Conservation (phyloP, 2,329 filamentous ascomycete species). For the Macrophomina phaseolina region DNA sequence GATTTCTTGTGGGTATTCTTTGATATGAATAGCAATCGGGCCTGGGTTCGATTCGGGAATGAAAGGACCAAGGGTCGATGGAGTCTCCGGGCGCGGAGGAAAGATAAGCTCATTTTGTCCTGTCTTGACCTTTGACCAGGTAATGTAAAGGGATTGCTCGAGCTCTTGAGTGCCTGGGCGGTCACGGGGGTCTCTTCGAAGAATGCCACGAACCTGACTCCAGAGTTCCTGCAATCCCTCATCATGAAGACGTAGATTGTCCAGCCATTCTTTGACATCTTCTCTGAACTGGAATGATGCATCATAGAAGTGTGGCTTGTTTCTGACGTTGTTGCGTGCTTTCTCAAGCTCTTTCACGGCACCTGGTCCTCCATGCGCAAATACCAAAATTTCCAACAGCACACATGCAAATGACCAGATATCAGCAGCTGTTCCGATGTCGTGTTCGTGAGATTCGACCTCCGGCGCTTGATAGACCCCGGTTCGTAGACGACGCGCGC, state of each 20-base stretch:
- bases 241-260: not conserved
- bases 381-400: not conserved
- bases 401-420: slow-evolving; percentile 10
- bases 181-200: not conserved
- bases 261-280: not conserved
- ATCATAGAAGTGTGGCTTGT: slow-evolving; percentile 1
- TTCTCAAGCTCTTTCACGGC: not conserved
- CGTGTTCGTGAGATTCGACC: not conserved
- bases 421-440: not conserved
- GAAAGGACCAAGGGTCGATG: not conserved
- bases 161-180: slow-evolving; percentile 6
- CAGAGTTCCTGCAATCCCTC: slow-evolving; percentile 4
- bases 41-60: not conserved
- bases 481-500: slow-evolving; percentile 1
- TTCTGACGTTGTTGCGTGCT: not conserved
- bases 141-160: not conserved
- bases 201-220: not conserved
- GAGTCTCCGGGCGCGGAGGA: not conserved
- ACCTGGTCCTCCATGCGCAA: not conserved
- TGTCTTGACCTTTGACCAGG: not conserved
- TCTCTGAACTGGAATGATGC: not conserved
- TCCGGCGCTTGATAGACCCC: slow-evolving; percentile 6
- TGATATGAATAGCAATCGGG: not conserved
- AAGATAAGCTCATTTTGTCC: not conserved
- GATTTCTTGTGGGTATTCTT: not conserved